Conservation (phyloP, 495 filamentous ascomycete genomes). For the Talaromyces trachyspermus region DNA sequence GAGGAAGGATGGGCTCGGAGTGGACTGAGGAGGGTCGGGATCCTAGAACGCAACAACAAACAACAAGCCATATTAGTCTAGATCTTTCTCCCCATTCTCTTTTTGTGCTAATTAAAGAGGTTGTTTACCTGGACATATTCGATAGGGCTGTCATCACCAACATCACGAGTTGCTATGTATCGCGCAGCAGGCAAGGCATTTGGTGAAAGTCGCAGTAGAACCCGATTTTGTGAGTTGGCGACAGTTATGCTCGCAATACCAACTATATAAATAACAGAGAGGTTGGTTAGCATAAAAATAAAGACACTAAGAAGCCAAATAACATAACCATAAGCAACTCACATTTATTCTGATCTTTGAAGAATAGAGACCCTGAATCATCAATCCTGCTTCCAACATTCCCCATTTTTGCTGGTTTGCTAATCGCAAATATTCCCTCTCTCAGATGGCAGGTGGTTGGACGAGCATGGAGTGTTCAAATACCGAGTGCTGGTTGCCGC, state of each 20-base stretch:
- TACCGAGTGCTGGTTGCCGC: too few relatives aligned
- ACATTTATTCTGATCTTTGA: constrained; percentile 90
- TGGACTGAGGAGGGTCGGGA: constrained; percentile 55
- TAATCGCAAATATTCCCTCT: too few relatives aligned
- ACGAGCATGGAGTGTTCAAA: too few relatives aligned
- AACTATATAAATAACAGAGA: constrained; percentile 47
- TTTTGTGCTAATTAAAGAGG: not conserved
- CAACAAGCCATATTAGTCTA: not conserved
- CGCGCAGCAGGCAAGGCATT: constrained; percentile 83
- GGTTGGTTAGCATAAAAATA: constrained; percentile 11
- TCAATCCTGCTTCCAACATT: constrained; percentile 87
- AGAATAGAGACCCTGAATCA: constrained; percentile 72
- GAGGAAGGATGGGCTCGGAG: constrained; percentile 62
- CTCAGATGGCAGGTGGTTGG: too few relatives aligned
- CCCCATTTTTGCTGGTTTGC: constrained; percentile 62
- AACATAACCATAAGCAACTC: constrained; percentile 17
- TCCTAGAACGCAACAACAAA: constrained; percentile 48
- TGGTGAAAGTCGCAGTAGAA: constrained; percentile 69
- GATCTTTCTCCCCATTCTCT: not conserved
- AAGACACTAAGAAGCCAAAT: not conserved
- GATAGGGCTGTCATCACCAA: constrained; percentile 64
- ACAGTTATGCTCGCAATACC: constrained; percentile 75
- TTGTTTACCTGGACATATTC: constrained; percentile 82
- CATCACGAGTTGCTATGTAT: constrained; percentile 66
- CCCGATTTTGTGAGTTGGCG: constrained; percentile 66